A percentile compares a stretch with the other conserved stretches of the same genome.
Conservation (phyloP, 139 green algal genomes). For the Chlorella sp. region DNA sequence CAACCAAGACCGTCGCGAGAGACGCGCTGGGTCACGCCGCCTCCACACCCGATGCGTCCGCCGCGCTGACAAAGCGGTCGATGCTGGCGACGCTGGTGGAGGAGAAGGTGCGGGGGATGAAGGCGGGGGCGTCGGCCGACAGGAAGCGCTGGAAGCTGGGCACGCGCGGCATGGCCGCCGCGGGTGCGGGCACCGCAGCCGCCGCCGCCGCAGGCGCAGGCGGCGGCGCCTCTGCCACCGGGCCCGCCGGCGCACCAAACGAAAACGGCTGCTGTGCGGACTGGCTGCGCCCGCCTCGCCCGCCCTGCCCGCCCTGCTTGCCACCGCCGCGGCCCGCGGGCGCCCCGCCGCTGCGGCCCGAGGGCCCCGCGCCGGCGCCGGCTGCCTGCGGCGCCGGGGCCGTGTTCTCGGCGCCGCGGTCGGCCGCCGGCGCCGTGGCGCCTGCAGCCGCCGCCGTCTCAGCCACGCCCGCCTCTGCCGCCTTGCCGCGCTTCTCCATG, state of each 20-base stretch:
- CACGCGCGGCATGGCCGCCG: background rate
- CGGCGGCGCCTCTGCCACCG: background rate
- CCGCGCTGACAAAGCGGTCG: no score
- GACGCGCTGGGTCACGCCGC: no score
- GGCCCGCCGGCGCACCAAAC: background rate
- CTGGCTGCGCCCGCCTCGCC: no score
- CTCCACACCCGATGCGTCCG: no score
- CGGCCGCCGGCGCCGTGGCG: no score
- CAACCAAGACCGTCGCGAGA: no score
- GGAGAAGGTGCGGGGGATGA: background rate
- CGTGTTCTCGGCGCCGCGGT: background rate
- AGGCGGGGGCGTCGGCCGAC: background rate
- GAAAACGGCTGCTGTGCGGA: no score
- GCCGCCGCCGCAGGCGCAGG: background rate
- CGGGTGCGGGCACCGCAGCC: background rate
- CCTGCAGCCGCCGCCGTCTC: background rate
- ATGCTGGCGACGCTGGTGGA: constrained; percentile 1
- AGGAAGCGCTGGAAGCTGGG: background rate
- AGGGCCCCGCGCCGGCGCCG: background rate
- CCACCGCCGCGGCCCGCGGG: background rate
- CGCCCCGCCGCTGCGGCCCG: background rate
- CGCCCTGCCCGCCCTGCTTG: no score
- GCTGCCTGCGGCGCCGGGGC: background rate
- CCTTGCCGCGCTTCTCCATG: constrained; percentile 4
- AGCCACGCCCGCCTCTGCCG: background rate